phyloP scores from a whole-genome alignment of 805 yeast species.

The Cyberlindnera meyerae region DNA sequence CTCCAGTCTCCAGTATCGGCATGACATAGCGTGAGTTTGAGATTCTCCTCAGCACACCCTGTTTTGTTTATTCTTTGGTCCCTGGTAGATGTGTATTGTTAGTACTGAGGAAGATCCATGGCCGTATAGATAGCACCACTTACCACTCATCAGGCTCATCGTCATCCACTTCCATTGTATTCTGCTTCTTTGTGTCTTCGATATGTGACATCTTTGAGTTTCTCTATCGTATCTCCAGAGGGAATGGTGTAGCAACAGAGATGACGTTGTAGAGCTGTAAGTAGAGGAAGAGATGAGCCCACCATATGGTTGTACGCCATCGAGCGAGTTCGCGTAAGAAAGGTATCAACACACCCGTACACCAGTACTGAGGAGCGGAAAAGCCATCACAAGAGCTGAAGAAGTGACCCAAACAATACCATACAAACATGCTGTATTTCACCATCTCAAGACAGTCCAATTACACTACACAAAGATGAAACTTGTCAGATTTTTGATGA shows the following conservation, averaged over 20 bases:
- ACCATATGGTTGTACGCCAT: no score
- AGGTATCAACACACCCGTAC: not conserved
- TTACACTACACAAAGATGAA: conserved; percentile 43
- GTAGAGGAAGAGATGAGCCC: no score
- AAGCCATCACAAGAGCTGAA: not conserved
- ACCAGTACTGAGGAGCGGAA: not conserved
- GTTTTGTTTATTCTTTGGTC: conserved; percentile 68
- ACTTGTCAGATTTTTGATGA: conserved; percentile 74
- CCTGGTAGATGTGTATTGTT: no score
- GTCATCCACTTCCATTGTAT: conserved; percentile 32
- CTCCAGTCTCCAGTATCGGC: conserved; percentile 85
- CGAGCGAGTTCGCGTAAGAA: conserved; percentile 1
- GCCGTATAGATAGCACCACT: no score
- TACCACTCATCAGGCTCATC: conserved; percentile 71
- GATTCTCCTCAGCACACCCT: conserved; percentile 74
- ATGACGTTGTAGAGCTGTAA: no score
- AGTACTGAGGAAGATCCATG: no score
- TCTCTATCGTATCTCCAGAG: no score
- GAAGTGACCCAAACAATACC: not conserved
- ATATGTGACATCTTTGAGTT: conserved; percentile 14
- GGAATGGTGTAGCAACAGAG: no score
- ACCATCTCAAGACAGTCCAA: no score
- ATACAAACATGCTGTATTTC: not conserved
- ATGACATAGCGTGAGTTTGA: conserved; percentile 67
- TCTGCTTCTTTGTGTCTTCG: conserved; percentile 22